Percentiles rank a stretch among this genome's conserved stretches.
Conservation (phyloP, 345 rosid genomes). For the Anacardium occidentale region DNA sequence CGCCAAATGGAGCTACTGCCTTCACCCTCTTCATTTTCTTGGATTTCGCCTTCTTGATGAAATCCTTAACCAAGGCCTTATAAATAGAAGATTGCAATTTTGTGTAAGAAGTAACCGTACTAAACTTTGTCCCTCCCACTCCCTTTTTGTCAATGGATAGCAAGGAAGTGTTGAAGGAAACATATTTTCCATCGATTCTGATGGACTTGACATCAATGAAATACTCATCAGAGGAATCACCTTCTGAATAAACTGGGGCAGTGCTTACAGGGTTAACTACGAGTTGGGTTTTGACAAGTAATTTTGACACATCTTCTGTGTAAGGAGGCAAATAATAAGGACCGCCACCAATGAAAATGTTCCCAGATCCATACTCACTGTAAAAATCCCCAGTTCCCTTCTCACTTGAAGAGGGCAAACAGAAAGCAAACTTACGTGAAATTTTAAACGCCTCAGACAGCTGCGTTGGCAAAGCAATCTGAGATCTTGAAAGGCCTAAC, state of each 20-base stretch:
- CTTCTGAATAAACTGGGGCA: slow-evolving; percentile 7
- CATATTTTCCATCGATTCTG: slow-evolving; percentile 18
- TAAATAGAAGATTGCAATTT: slow-evolving; percentile 24
- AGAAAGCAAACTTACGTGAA: slow-evolving; percentile 35
- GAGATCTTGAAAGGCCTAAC: slow-evolving; percentile 31
- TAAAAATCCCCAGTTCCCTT: too few species aligned
- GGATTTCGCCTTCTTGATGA: slow-evolving; percentile 16
- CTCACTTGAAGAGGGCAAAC: slow-evolving; percentile 33
- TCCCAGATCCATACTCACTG: slow-evolving; percentile 16
- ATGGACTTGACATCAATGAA: slow-evolving; percentile 31
- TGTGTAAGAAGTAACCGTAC: slow-evolving; percentile 32
- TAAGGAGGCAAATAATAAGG: slow-evolving; percentile 21
- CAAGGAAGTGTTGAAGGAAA: slow-evolving; percentile 18
- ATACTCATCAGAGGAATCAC: slow-evolving; percentile 31
- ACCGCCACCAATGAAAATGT: slow-evolving; percentile 31
- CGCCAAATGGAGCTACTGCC: slow-evolving; percentile 28
- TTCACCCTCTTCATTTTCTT: slow-evolving; percentile 24
- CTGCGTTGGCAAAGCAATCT: slow-evolving; percentile 17
- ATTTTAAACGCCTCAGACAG: slow-evolving; percentile 28
- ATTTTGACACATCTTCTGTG: slow-evolving; percentile 17
- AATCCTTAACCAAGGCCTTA: slow-evolving; percentile 23
- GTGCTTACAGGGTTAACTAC: slow-evolving; percentile 32
- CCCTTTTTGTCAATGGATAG: slow-evolving; percentile 24
- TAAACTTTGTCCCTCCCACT: slow-evolving; percentile 33
- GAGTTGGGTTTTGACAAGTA: slow-evolving; percentile 10